Evolutionary conservation across 1,139 yeast species (phyloP), one percentile per base, ranked within the genome.

Genomic region (Yamadazyma membranifaciens): DNA sequence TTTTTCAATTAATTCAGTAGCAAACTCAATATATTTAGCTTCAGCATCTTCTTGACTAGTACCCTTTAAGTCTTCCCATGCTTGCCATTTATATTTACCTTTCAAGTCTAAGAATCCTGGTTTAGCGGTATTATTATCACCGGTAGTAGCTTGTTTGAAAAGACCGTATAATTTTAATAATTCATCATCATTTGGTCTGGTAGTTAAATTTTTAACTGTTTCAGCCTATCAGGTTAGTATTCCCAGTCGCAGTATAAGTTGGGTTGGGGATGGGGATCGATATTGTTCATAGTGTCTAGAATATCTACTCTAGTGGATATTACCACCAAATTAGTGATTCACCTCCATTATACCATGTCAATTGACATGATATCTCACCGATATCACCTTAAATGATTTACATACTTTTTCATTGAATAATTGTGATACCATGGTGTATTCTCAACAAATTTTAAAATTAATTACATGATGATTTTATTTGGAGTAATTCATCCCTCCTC

Each of bases 71-170:
- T 82, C 83, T 58, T 83, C 84, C 98, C 98, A 92, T 13, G 97
- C 78, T 63, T 88, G 91, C 98, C 98, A 92, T 78, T 92, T 92
- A 80, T 87, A 87, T 70, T 92, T 91, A 55, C 92, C 97, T 74
- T 86, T 87, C 70, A 92, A 78, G 70, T 91, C 95, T 65, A 91
- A 87, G 49, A 87, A 69, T 49, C 96, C 95, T 42, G 95, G 87
- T 67, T 85, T 85, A 45, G 80, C 69, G 46, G 95, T 85, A 64
- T 74, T 77, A 75, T 87, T 87, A 78, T 92, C 98, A 52, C 98
- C 98, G 45, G 83, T 84, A 36, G 98, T 91, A 51, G 98, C 95
- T 72, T 92, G 98, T 72, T 92, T 92, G 83, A 78, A 92, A 58
- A 92, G 78, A 33, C 94, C 97, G 72, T 92, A 92, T 57, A 85